Evolutionary conservation across 2,329 filamentous ascomycete species (phyloP), one percentile per base, ranked within the genome.

Genomic region (Polytolypa hystricis): DNA sequence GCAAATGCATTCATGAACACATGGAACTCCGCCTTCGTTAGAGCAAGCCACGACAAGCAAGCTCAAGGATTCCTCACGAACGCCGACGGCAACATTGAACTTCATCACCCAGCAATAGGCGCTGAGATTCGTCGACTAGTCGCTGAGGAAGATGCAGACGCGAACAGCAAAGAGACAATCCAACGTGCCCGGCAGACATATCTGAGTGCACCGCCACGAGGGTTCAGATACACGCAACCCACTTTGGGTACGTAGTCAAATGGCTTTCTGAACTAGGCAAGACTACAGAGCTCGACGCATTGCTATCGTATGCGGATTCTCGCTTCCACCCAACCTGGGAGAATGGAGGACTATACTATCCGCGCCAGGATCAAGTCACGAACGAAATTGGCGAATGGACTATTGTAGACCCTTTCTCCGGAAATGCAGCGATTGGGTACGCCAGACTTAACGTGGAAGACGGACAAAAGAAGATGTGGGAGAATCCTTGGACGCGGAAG

Each of bases 341-440:
- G 21, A 49, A 52, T 0, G 58, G 59, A 1, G 58, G 60, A 0
- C 39, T 61, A 4, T 60, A 49, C 34, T 62, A 63, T 30, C 47
- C 49, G 1, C 42, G 55, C 7, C 46, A 51, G 20, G 54, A 53
- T 15, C 31, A 32, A 5, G 27, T 35, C 1, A 38, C 44, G 14
- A 49, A 58, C 35, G 36, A 46, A 3, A 32, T 51, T 0, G 45
- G 44, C 3, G 42, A 50, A 4, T 51, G 51, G 44, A 49, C 27
- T 49, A 10, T 26, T 26, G 23, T 60, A 37, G 58, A 63, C 17
- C 56, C 58, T 0, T 59, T 55, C 14, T 47, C 56, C 0, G 56
- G 61, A 0, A 62, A 64, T 38, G 50, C 51, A 1, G 51, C 44
- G 0, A 53, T 64, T 37, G 58, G 50, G 1, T 64, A 64, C 30